Base-by-base conservation (phyloP, 257 asterid species). In the Solanum chmielewskii region DNA sequence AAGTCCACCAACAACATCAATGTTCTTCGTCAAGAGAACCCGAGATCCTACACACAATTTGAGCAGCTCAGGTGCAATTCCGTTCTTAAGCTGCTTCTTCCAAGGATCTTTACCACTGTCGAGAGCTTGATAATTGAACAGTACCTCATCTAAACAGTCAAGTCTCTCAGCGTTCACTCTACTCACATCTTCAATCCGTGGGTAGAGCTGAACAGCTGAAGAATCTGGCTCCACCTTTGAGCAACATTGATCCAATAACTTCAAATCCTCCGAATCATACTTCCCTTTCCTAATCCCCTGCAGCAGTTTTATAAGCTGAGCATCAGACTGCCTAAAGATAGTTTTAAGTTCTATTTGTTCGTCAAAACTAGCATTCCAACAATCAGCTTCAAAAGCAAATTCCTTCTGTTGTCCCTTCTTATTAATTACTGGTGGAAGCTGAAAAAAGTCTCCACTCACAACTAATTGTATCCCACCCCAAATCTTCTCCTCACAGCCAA, bases 391-490 rank as follows among this genome's bases (percentile, higher is more conserved):
- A 21, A 94, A 94, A 20, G 96, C 93, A 68, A 89, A 94, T 49
- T 87, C 90, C 85, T 89, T 94, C 14, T 6, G 42, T 81, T 82
- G 41, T 74, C 86, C 89, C 85, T 52, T 49, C 70, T 89, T 85
- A 68, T 49, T 87, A 23, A 49, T 15, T 78, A 93, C 81, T 4
- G 98, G 97, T 25, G 97, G 97, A 76, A 95, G 86, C 85, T 96
- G 98, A 86, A 91, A 93, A 91, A 96, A 96, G 82, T 96, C 98
- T 27, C 98, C 99, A 52, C 97, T 87, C 88, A 92, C 98, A 80
- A 96, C 93, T 86, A 96, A 87, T 86, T 96, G 98, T 83, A 96
- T 90, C 37, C 98, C 97, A 39, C 98, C 98, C 98, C 98, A 96
- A 86, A 86, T 76, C 83, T 74, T 90, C 60, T 73, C 85, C 56